Percentiles rank a stretch among this genome's conserved stretches.
These are phyloP conservation scores for Aegle marmelos DNA, from an alignment of 345 rosid genomes.

Conservation along the genomic window DNA sequence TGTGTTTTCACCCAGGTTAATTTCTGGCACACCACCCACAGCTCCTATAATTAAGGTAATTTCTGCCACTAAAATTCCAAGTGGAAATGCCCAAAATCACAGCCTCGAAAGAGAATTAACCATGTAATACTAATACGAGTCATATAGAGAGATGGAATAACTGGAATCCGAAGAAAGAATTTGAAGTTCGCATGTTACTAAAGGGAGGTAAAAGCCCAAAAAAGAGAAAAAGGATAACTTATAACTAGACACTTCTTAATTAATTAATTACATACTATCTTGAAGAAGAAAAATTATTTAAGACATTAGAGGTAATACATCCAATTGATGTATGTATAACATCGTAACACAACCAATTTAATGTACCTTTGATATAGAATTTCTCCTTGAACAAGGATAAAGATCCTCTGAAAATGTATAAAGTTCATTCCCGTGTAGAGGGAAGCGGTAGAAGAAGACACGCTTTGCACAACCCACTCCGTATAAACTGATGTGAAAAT, in stretches of 20 bases:
- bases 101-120: not conserved
- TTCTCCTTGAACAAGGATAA: too few species aligned
- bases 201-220: slow-evolving; percentile 59
- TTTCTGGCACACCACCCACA: not conserved
- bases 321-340: too few species aligned
- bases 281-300: too few species aligned
- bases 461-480: too few species aligned
- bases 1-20: not conserved
- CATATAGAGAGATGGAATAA: slow-evolving; percentile 23
- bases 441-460: too few species aligned
- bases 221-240: slow-evolving; percentile 29
- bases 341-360: too few species aligned
- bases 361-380: too few species aligned
- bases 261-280: too few species aligned
- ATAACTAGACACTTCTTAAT: slow-evolving; percentile 19
- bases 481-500: too few species aligned
- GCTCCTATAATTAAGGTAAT: slow-evolving; percentile 9
- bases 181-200: slow-evolving; percentile 73
- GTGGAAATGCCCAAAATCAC: slow-evolving; percentile 9
- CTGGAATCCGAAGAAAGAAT: slow-evolving; percentile 74
- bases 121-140: slow-evolving; percentile 14
- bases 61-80: slow-evolving; percentile 12
- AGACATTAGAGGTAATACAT: too few species aligned
- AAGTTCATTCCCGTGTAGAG: too few species aligned
- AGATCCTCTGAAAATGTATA: too few species aligned